Evolutionary conservation across 129 eudicot species (phyloP).

Genomic region (Heracleum sosnowskyi): DNA sequence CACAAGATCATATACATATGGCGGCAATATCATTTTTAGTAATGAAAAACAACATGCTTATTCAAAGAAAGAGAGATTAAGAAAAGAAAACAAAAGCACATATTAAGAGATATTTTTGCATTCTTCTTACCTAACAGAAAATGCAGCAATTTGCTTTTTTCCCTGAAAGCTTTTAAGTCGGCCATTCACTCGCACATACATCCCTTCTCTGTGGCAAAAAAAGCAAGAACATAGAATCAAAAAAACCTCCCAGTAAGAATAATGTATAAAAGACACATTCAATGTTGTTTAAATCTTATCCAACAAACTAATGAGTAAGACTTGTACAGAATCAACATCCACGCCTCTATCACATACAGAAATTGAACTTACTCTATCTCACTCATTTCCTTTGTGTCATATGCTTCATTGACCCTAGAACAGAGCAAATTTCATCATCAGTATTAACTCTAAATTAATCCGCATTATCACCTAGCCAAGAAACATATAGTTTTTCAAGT

Average conservation of each 20-base stretch:
- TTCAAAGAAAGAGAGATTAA: background rate
- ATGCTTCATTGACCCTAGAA: conserved; percentile 75
- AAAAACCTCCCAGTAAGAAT: background rate
- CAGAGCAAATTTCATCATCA: background rate
- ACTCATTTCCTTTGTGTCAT: conserved; percentile 64
- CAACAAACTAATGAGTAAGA: background rate
- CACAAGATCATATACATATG: background rate
- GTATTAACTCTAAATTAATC: background rate
- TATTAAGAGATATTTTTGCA: background rate
- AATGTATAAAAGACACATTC: background rate
- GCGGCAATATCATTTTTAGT: background rate
- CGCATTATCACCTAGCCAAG: background rate
- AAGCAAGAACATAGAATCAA: background rate
- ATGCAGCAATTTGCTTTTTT: conserved; percentile 55
- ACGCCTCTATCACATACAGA: background rate
- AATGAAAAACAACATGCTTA: background rate
- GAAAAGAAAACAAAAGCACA: background rate
- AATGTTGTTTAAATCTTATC: background rate
- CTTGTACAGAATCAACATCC: background rate
- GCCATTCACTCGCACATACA: conserved; percentile 76
- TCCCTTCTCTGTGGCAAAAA: conserved; percentile 54
- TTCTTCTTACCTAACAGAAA: conserved; percentile 54
- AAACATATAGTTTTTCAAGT: background rate
- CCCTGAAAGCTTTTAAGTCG: conserved; percentile 67
- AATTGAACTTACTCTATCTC: conserved; percentile 40